These are phyloP conservation scores for Trametes sp. DNA, from an alignment of 1,284 basidiomycete genomes.

Conservation along the genomic window DNA sequence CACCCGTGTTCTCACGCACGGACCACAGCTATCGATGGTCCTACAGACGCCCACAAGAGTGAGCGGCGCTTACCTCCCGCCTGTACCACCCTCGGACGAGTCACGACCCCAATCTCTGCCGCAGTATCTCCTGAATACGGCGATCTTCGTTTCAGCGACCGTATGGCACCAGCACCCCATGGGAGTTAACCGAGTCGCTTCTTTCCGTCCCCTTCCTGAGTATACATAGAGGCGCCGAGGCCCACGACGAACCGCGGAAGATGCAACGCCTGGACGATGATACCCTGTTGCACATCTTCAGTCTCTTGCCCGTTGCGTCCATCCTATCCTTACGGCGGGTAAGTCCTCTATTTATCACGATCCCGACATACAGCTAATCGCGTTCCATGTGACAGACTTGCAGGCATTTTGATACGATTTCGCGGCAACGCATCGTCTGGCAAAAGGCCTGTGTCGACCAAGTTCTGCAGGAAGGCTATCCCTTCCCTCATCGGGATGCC, in stretches of 20 bases:
- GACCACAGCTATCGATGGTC: slow-evolving; percentile 1
- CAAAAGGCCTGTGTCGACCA: slow-evolving; percentile 53
- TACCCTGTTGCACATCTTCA: slow-evolving; percentile 55
- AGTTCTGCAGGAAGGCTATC: slow-evolving; percentile 53
- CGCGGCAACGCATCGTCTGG: slow-evolving; percentile 60
- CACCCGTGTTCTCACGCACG: slow-evolving; percentile 22
- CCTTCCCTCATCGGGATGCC: slow-evolving; percentile 48
- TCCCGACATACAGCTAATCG: neutral
- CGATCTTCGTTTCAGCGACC: too few relatives aligned
- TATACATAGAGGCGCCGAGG: too few relatives aligned
- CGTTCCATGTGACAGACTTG: slow-evolving; percentile 51
- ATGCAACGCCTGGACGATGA: slow-evolving; percentile 50
- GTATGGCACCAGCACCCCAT: too few relatives aligned
- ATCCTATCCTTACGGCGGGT: slow-evolving; percentile 59
- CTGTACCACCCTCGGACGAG: too few relatives aligned
- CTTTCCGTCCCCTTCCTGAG: too few relatives aligned
- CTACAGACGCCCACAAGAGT: slow-evolving; percentile 5
- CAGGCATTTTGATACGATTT: slow-evolving; percentile 51
- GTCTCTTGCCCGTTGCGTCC: slow-evolving; percentile 53
- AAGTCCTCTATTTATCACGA: slow-evolving; percentile 11
- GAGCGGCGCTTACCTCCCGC: neutral
- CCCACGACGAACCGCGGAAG: neutral
- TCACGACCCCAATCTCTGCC: too few relatives aligned
- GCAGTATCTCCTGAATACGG: too few relatives aligned
- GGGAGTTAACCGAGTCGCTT: too few relatives aligned